phyloP scores from a whole-genome alignment of 148 eudicot genomes.

The Simmondsia chinensis region DNA sequence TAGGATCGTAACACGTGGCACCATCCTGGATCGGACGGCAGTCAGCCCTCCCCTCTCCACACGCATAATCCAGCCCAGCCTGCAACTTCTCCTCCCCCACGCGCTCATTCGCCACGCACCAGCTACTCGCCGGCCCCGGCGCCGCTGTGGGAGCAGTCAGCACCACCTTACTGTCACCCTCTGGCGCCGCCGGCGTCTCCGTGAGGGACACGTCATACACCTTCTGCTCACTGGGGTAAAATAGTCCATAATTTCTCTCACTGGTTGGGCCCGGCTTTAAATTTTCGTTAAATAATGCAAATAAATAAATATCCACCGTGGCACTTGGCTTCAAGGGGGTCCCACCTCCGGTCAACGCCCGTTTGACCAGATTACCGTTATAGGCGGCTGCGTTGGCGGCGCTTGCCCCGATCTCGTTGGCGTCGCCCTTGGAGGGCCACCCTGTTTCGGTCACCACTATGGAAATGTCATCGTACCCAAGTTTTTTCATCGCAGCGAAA shows the following conservation, averaged over 20 bases:
- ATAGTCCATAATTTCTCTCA: conserved; percentile 77
- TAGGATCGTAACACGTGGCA: conserved; percentile 77
- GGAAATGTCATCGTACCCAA: conserved; percentile 33
- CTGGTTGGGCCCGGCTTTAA: conserved; percentile 66
- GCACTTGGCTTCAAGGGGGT: conserved; percentile 63
- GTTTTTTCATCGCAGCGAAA: conserved; percentile 37
- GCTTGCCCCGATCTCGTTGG: conserved; percentile 47
- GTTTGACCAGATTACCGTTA: conserved; percentile 59
- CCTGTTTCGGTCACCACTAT: conserved; percentile 78
- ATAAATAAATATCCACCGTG: conserved; percentile 45
- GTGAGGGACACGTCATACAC: conserved; percentile 62
- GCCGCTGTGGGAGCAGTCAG: not conserved
- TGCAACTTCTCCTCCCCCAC: conserved; percentile 62
- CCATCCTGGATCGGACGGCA: conserved; percentile 84
- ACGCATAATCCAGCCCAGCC: conserved; percentile 75
- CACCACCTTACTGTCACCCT: conserved; percentile 15
- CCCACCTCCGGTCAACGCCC: conserved; percentile 57
- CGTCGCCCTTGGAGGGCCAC: conserved; percentile 64
- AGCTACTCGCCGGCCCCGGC: not conserved
- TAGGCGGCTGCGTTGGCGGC: conserved; percentile 57
- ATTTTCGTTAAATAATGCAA: conserved; percentile 78
- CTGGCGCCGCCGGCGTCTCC: conserved; percentile 4
- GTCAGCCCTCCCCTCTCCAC: conserved; percentile 84
- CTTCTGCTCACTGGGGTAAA: conserved; percentile 54
- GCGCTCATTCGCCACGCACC: conserved; percentile 22